Percentiles rank a stretch among this genome's conserved stretches.
phyloP scores from a whole-genome alignment of 1,284 basidiomycete genomes.

The Hemileia vastatrix region DNA sequence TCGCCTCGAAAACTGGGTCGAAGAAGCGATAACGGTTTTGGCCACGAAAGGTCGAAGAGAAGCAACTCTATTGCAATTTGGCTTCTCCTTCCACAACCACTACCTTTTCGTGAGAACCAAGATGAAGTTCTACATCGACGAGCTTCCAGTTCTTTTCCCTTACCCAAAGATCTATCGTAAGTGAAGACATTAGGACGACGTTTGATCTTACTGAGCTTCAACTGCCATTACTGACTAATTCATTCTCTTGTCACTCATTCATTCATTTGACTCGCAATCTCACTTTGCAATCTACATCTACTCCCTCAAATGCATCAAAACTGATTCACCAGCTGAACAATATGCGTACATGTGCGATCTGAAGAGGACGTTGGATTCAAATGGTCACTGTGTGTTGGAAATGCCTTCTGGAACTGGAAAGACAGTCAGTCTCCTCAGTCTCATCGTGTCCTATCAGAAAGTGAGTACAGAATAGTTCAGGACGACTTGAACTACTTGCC shows the following conservation, averaged over 20 bases:
- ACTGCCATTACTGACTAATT: not conserved
- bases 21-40: too few species aligned
- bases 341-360: conserved; percentile 99
- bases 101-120: conserved; percentile 23
- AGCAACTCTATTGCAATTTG: too few species aligned
- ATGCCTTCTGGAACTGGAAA: conserved; percentile 45
- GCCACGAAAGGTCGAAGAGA: too few species aligned
- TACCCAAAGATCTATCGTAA: conserved; percentile 48
- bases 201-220: not conserved
- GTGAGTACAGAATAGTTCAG: not conserved
- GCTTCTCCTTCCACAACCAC: not conserved
- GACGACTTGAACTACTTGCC: not conserved
- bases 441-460: conserved; percentile 43
- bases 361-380: conserved; percentile 88
- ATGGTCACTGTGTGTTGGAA: conserved; percentile 47
- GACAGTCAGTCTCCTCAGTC: conserved; percentile 41
- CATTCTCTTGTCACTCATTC: conserved; percentile 6
- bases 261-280: not conserved
- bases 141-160: conserved; percentile 52
- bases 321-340: conserved; percentile 59
- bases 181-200: conserved; percentile 7
- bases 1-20: too few species aligned
- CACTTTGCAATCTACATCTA: too few species aligned
- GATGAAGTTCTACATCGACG: conserved; percentile 96
- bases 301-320: too few species aligned